A percentile compares a stretch with the other conserved stretches of the same genome.
phyloP scores from a whole-genome alignment of 192 early-diverging fungal species.

The Lunasporangiospora selenospora region DNA sequence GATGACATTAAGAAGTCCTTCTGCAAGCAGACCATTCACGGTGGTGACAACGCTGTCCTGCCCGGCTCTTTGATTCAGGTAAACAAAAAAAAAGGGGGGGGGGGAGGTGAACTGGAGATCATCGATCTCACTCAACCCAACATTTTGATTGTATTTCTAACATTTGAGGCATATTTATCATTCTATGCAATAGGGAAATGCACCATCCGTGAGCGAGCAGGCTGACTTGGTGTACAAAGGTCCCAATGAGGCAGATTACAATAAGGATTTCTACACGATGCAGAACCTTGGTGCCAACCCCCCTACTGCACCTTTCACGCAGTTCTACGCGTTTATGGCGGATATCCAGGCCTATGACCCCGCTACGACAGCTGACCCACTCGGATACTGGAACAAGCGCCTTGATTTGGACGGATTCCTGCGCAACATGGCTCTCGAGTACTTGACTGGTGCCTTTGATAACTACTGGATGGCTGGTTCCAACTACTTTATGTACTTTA shows the following conservation, averaged over 20 bases:
- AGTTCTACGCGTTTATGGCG: conserved; percentile 43
- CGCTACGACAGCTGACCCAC: conserved; percentile 9
- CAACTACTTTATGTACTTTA: conserved; percentile 55
- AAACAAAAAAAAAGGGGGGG: too few species aligned
- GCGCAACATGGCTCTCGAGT: conserved; percentile 59
- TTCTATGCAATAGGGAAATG: too few species aligned
- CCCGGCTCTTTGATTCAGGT: conserved; percentile 32
- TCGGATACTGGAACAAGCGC: conserved; percentile 29
- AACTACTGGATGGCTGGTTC: conserved; percentile 57
- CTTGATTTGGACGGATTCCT: conserved; percentile 55
- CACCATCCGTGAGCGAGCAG: conserved; percentile 18
- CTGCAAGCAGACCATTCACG: conserved; percentile 39
- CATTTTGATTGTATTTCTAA: too few species aligned
- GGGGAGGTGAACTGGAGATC: too few species aligned
- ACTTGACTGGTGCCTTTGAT: conserved; percentile 53
- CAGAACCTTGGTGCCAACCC: conserved; percentile 32
- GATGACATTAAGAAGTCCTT: conserved; percentile 54
- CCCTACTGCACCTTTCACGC: conserved; percentile 12
- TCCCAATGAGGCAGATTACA: conserved; percentile 16
- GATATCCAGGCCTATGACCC: conserved; percentile 40
- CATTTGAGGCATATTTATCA: too few species aligned
- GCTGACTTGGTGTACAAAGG: conserved; percentile 48
- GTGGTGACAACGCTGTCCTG: conserved; percentile 13
- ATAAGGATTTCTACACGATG: conserved; percentile 30
- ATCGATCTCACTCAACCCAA: too few species aligned